A percentile compares a stretch with the other conserved stretches of the same genome.
These are phyloP conservation scores for Fusarium longipes DNA, from an alignment of 2,329 filamentous ascomycete genomes.

Conservation along the genomic window DNA sequence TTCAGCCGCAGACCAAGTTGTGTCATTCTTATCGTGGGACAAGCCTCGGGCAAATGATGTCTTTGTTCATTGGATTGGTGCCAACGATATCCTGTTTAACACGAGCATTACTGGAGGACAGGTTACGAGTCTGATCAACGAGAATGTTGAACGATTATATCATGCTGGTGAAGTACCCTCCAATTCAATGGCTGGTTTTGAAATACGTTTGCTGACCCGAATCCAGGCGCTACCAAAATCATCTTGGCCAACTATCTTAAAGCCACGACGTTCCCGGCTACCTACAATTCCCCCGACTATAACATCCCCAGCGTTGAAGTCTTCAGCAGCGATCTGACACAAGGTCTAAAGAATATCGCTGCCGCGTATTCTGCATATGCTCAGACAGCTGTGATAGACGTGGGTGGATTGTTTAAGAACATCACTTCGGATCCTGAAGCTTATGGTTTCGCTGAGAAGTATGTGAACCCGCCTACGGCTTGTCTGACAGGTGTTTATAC, in stretches of 20 bases:
- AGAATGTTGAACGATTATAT: slow-evolving; percentile 8
- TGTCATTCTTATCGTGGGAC: slow-evolving; percentile 15
- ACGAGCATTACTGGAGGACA: slow-evolving; percentile 27
- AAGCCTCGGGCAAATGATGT: slow-evolving; percentile 1
- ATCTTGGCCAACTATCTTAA: slow-evolving; percentile 26
- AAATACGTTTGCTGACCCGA: not conserved
- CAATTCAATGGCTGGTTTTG: too few relatives aligned
- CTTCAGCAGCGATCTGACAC: not conserved
- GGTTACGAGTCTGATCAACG: slow-evolving; percentile 17
- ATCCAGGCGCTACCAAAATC: slow-evolving; percentile 9
- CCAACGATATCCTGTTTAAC: slow-evolving; percentile 32
- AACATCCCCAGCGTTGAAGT: slow-evolving; percentile 6
- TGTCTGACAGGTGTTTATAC: slow-evolving; percentile 25
- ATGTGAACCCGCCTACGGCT: slow-evolving; percentile 24
- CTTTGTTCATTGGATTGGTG: slow-evolving; percentile 34
- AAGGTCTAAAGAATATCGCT: slow-evolving; percentile 5
- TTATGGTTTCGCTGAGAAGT: slow-evolving; percentile 14
- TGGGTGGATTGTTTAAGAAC: slow-evolving; percentile 1
- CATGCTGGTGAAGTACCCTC: slow-evolving; percentile 5
- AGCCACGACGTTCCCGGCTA: slow-evolving; percentile 16
- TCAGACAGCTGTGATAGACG: slow-evolving; percentile 7
- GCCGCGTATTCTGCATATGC: slow-evolving; percentile 16
- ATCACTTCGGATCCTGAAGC: not conserved
- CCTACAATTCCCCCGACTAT: slow-evolving; percentile 21
- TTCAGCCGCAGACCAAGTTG: slow-evolving; percentile 22